Evolutionary conservation across 371 early-diverging fungal species (phyloP).

Genomic region (Mucor lusitanicus): DNA sequence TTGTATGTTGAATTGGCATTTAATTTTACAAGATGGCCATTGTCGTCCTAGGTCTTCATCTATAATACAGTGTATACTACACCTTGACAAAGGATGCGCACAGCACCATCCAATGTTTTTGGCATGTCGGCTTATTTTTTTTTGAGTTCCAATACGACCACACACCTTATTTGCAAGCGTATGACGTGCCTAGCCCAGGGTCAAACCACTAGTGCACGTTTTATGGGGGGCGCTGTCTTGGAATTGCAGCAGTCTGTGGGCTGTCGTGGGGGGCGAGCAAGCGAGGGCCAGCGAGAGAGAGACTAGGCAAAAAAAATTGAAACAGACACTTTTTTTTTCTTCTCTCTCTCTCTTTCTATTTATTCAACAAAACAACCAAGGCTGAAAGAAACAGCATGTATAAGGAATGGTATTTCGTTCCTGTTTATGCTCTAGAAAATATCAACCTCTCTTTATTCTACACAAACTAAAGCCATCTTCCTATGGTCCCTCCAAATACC

Average conservation of each 20-base stretch:
- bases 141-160: neutral
- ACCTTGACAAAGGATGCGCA: too few species aligned
- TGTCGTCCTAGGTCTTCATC: too few species aligned
- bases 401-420: constrained; percentile 34
- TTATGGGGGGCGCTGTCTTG: constrained; percentile 2
- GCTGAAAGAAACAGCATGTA: constrained; percentile 23
- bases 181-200: constrained; percentile 1
- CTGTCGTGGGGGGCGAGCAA: too few species aligned
- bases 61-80: too few species aligned
- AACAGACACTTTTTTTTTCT: too few species aligned
- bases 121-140: neutral
- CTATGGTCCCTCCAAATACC: constrained; percentile 6
- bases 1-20: too few species aligned
- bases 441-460: neutral
- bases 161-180: neutral
- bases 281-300: too few species aligned
- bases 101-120: too few species aligned
- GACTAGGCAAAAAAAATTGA: neutral
- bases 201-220: neutral
- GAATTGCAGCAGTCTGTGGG: too few species aligned
- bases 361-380: neutral
- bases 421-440: constrained; percentile 26
- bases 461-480: neutral
- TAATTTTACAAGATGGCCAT: too few species aligned
- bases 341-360: neutral